Percentiles rank a stretch among this genome's conserved stretches.
Evolutionary conservation across 495 filamentous ascomycete species (phyloP).

Genomic region (Hypoxylon lenormandii): DNA sequence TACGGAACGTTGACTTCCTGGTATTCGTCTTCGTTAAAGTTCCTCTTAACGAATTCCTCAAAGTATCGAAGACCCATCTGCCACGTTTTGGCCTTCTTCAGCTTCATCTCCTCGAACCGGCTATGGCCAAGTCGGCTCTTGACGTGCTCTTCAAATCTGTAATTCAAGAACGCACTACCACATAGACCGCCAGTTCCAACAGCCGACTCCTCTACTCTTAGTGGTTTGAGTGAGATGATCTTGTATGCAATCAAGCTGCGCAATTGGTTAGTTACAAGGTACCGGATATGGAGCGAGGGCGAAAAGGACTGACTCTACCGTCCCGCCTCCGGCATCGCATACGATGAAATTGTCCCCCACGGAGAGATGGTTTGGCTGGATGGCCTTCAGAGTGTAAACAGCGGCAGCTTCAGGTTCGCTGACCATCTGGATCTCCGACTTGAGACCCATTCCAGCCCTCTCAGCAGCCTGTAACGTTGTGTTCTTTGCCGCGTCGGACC

Average conservation of each 20-base stretch:
- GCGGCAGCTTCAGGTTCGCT: constrained; percentile 82
- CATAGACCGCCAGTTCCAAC: constrained; percentile 75
- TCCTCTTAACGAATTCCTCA: constrained; percentile 76
- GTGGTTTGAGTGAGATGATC: constrained; percentile 68
- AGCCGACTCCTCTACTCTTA: constrained; percentile 73
- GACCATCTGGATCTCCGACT: constrained; percentile 72
- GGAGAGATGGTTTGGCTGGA: constrained; percentile 71
- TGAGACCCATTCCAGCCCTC: constrained; percentile 72
- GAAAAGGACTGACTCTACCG: constrained; percentile 65
- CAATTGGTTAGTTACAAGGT: constrained; percentile 36
- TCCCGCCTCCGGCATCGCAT: constrained; percentile 83
- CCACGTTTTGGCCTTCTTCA: constrained; percentile 71
- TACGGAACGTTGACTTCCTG: constrained; percentile 75
- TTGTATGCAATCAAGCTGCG: constrained; percentile 75
- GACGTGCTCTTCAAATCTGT: constrained; percentile 76
- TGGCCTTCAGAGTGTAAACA: constrained; percentile 75
- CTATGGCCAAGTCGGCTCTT: constrained; percentile 66
- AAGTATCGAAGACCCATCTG: constrained; percentile 78
- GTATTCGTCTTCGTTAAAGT: constrained; percentile 80
- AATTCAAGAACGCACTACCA: constrained; percentile 77
- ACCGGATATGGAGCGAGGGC: constrained; percentile 31
- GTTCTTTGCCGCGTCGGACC: constrained; percentile 79
- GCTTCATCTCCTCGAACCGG: constrained; percentile 71
- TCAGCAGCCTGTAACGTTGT: constrained; percentile 74
- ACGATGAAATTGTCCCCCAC: constrained; percentile 78